phyloP scores from a whole-genome alignment of 768 basidiomycete species.

The Baorangia bicolor region DNA sequence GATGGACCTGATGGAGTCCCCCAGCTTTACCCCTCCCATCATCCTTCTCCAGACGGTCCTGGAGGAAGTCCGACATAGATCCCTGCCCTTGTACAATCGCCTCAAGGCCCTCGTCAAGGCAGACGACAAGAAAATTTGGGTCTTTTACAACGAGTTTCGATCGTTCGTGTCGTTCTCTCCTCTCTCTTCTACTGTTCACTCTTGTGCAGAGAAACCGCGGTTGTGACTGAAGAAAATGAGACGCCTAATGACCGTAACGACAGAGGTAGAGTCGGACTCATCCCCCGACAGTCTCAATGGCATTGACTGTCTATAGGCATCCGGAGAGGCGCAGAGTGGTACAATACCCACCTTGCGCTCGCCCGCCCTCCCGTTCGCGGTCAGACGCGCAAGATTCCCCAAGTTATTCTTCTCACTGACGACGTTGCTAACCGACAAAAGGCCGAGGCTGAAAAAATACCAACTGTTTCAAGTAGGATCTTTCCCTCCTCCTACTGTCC shows the following conservation, averaged over 20 bases:
- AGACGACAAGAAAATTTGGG: slow-evolving; percentile 83
- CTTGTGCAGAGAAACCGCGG: slow-evolving; percentile 69
- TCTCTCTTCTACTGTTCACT: neutral
- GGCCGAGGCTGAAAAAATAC: slow-evolving; percentile 64
- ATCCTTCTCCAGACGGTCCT: slow-evolving; percentile 94
- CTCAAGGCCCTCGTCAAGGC: slow-evolving; percentile 80
- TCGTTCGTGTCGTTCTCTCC: slow-evolving; percentile 49
- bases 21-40: slow-evolving; percentile 72
- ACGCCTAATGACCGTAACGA: slow-evolving; percentile 95
- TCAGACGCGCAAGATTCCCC: slow-evolving; percentile 47
- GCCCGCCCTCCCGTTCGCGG: slow-evolving; percentile 53
- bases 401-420: slow-evolving; percentile 83
- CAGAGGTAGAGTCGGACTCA: slow-evolving; percentile 52
- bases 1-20: slow-evolving; percentile 93
- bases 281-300: neutral
- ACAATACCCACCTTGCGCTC: slow-evolving; percentile 65
- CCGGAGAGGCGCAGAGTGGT: slow-evolving; percentile 85
- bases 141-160: slow-evolving; percentile 85
- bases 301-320: slow-evolving; percentile 60
- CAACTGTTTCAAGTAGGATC: slow-evolving; percentile 56
- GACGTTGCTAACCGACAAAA: slow-evolving; percentile 82
- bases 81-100: slow-evolving; percentile 89
- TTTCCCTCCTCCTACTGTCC: neutral
- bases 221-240: slow-evolving; percentile 74
- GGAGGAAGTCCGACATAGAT: slow-evolving; percentile 94